Evolutionary conservation across 371 early-diverging fungal genomes (phyloP), one percentile per base, ranked within the genome.

Genomic region (Fennellomyces sp.): DNA sequence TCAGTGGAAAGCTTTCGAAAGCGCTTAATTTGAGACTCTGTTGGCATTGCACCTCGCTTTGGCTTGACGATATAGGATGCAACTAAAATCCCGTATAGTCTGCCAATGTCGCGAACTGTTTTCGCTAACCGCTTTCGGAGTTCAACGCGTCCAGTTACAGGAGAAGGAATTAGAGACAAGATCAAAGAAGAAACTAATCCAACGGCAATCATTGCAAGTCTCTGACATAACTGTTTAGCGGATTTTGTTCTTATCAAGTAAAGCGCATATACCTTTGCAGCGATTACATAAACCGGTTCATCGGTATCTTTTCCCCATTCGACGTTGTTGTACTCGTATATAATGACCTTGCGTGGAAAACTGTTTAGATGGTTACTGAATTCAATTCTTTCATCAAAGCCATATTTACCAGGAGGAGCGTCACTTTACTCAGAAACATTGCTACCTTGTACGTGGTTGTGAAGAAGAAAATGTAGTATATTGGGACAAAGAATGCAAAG

Each of bases 71-170:
- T 26, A 19, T 55, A 23, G 31, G 63, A 61, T 1, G 64, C 63
- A 61, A 25, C 72, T 15, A 73, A 41, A 25, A 77, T 67, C 19
- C 72, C 65, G 26, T 73, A 78, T 7, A 75, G 48, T 48, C 56
- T 61, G 17, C 73, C 70, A 23, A 78, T 52, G 49, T 78, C 79
- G 13, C 60, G 61, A 10, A 78, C 52, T 1, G 79, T 78, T n/a
- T 60, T 21, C 0, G 79, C 69, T 1, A 75, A 49, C 5, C 79
- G 67, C 26, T 75, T 75, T 27, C 76, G 69, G 12, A 78, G 54
- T 35, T 75, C 79, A 2, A 78, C 74, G 25, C 79, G 63, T 7
- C 79, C 76, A 2, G 71, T 69, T 0, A 71, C 64, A 8, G 73
- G 68, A 13, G 63, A 65, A 1, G 79, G 79, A 10, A 78, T 59